Base-by-base conservation (phyloP, 2,329 filamentous ascomycete species). In the Neurospora crassa region DNA sequence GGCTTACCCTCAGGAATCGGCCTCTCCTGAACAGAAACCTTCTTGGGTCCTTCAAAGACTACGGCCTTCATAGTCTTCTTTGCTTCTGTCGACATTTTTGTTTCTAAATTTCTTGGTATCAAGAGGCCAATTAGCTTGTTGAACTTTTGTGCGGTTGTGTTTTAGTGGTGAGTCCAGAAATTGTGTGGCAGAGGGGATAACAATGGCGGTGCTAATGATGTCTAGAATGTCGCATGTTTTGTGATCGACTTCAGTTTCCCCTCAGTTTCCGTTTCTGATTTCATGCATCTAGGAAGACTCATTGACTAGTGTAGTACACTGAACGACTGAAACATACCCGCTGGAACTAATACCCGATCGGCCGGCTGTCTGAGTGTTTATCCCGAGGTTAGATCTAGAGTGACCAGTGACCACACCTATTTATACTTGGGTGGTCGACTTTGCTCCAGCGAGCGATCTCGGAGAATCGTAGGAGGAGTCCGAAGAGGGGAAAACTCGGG, bases 11-110 rank as follows among this genome's bases (percentile, higher is more conserved):
- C 87, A 1, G 94, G 94, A 14, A 95, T 86, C 0, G 93, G 93
- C 24, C 92, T 87, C 72, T 96, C 89, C 81, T 97, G 91, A 70
- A 97, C 82, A 0, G 87, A 90, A 70, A 97, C 86, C 78, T 92
- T 89, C 77, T 87, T 85, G 4, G 92, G 91, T 2, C 91, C 93
- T 73, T 95, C 90, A 82, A 97, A 96, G 70, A 97, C 88, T 40
- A 97, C 92, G 40, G 93, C 93, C 80, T 92, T 92, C 94, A 97
- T 97, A 0, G 87, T 92, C 43, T 78, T 76, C 40, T 80, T 78
- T 7, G 79, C 77, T 79, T 83, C 79, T 34, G 43, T 71, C 40
- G 70, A 69, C 69, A 73, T 74, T 41, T 68, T 69, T 18, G 43
- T 68, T 74, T 14, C 10, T 67, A 40, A 29, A 47, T 20, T 47